These are phyloP conservation scores for Prunus mongolica DNA, from an alignment of 306 rosid species.

Conservation along the genomic window DNA sequence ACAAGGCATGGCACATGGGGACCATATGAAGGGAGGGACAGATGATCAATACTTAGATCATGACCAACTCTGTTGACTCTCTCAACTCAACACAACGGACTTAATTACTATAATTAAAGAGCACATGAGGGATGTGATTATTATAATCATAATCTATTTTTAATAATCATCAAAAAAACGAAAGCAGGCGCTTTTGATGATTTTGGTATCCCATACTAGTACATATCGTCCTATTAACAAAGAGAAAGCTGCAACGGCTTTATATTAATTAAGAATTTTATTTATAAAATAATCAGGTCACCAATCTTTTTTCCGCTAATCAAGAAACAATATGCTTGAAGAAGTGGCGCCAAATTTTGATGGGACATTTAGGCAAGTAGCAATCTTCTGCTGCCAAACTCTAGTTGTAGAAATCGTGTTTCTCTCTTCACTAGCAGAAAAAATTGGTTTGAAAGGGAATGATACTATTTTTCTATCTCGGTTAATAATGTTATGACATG, in stretches of 20 bases:
- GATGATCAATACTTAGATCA: neutral
- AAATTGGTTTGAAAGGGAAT: accelerated
- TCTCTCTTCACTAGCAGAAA: neutral
- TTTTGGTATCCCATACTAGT: neutral
- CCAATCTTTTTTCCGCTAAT: slow-evolving; percentile 16
- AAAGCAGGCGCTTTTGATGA: slow-evolving; percentile 11
- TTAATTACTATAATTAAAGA: neutral
- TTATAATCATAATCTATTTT: neutral
- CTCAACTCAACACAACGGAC: neutral
- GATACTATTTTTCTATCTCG: accelerated
- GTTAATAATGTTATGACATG: too few species aligned
- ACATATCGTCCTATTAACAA: neutral
- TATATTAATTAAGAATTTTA: neutral
- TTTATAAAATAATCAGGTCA: neutral
- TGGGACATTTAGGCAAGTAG: neutral
- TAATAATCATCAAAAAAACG: slow-evolving; percentile 4
- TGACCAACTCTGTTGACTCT: slow-evolving; percentile 24
- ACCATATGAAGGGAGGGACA: slow-evolving; percentile 2
- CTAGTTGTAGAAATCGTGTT: slow-evolving; percentile 6
- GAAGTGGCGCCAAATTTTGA: slow-evolving; percentile 1
- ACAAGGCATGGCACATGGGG: slow-evolving; percentile 33
- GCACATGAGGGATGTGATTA: slow-evolving; percentile 21
- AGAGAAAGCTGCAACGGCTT: neutral
- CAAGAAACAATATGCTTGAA: slow-evolving; percentile 10
- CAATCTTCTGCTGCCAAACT: neutral